These are phyloP conservation scores for Ogataea degrootiae DNA, from an alignment of 805 yeast species.

Conservation along the genomic window DNA sequence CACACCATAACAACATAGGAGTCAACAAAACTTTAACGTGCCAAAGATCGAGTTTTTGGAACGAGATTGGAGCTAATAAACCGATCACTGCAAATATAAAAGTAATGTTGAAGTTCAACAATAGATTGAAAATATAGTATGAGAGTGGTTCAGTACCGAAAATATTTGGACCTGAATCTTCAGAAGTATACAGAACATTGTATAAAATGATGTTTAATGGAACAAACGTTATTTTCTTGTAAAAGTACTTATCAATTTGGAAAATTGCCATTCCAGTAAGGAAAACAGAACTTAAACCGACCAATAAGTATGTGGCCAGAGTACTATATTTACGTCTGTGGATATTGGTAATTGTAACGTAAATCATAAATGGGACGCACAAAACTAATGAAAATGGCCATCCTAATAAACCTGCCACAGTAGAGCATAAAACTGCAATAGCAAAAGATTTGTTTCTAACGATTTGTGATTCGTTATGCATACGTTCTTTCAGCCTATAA, in stretches of 20 bases:
- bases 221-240: conserved; percentile 57
- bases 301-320: conserved; percentile 10
- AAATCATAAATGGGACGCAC: conserved; percentile 54
- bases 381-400: conserved; percentile 85
- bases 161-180: conserved; percentile 78
- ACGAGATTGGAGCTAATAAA: conserved; percentile 25
- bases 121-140: conserved; percentile 65
- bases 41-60: conserved; percentile 7
- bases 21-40: conserved; percentile 26
- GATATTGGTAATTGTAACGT: conserved; percentile 17
- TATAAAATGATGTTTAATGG: conserved; percentile 80
- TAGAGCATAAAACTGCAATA: conserved; percentile 37
- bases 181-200: conserved; percentile 67
- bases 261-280: conserved; percentile 17
- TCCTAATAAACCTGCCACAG: conserved; percentile 74
- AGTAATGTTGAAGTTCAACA: conserved; percentile 68
- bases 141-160: conserved; percentile 81
- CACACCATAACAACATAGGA: conserved; percentile 64
- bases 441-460: conserved; percentile 22
- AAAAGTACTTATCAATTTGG: conserved; percentile 56
- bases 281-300: conserved; percentile 15
- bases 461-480: conserved; percentile 12
- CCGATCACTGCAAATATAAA: conserved; percentile 40
- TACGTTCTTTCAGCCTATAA: conserved; percentile 11
- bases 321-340: conserved; percentile 3